Percentiles rank a stretch among this genome's conserved stretches.
phyloP scores from a whole-genome alignment of 169 alveolate species.

The Plasmodium blacklocki region DNA sequence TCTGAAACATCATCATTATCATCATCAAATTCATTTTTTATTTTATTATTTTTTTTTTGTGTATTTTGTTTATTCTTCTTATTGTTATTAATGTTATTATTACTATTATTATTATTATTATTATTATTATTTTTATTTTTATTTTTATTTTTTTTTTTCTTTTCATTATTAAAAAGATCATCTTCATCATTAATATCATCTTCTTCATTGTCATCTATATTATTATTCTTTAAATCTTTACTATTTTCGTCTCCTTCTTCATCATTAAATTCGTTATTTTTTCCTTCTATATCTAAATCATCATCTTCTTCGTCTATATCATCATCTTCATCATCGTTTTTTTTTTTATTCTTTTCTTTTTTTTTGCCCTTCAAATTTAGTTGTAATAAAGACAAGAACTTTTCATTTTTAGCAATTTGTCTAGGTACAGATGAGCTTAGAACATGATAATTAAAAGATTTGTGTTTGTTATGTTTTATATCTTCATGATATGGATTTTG shows the following conservation, averaged over 20 bases:
- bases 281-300: conserved; percentile 11
- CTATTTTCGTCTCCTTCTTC: conserved; percentile 7
- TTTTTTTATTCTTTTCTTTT: conserved; percentile 11
- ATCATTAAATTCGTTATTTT: conserved; percentile 1
- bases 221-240: conserved; percentile 5
- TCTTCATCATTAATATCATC: background rate
- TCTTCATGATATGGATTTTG: background rate
- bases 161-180: background rate
- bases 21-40: no score
- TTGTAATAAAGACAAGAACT: conserved; percentile 28
- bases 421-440: conserved; percentile 1
- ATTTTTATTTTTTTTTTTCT: background rate
- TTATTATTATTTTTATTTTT: background rate
- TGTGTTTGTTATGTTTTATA: background rate
- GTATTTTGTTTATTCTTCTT: background rate
- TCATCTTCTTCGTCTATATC: conserved; percentile 27
- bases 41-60: background rate
- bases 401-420: conserved; percentile 35
- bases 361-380: conserved; percentile 28
- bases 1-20: no score
- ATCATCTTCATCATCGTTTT: conserved; percentile 22
- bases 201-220: conserved; percentile 1
- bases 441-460: conserved; percentile 5
- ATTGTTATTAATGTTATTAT: background rate
- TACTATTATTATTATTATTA: background rate